Evolutionary conservation across 2,329 filamentous ascomycete species (phyloP).

Genomic region (Samsoniella hepiali): DNA sequence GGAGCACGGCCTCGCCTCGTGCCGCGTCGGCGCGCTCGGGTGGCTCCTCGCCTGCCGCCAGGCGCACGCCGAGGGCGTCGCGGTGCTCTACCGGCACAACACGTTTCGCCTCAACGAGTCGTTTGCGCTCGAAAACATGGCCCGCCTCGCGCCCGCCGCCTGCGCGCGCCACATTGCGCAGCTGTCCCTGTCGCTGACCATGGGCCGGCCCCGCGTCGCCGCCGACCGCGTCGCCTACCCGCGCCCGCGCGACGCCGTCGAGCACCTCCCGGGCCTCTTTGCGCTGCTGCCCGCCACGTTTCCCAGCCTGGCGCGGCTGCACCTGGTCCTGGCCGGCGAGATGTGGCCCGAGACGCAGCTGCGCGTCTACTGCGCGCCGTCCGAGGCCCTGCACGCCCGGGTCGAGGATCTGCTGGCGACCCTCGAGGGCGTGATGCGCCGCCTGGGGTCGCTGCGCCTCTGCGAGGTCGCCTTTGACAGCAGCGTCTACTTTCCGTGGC

Average conservation of each 20-base stretch:
- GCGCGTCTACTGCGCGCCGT: constrained; percentile 4
- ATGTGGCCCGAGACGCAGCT: constrained; percentile 6
- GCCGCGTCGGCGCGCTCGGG: constrained; percentile 5
- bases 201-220: neutral
- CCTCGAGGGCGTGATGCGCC: neutral
- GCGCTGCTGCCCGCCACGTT: neutral
- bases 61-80: constrained; percentile 9
- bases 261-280: neutral
- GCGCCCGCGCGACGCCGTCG: constrained; percentile 10
- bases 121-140: constrained; percentile 10
- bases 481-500: constrained; percentile 17
- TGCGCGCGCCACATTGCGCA: neutral
- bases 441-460: neutral
- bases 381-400: neutral
- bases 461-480: constrained; percentile 13
- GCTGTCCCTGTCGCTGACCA: constrained; percentile 10
- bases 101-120: constrained; percentile 12
- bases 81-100: constrained; percentile 14
- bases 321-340: constrained; percentile 12
- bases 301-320: neutral
- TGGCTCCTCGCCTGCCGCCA: constrained; percentile 17
- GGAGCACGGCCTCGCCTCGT: neutral
- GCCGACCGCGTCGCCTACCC: constrained; percentile 8
- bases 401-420: neutral
- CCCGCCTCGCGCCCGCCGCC: neutral